Evolutionary conservation across 371 early-diverging fungal genomes (phyloP).

Genomic region (Mucor mucedo): DNA sequence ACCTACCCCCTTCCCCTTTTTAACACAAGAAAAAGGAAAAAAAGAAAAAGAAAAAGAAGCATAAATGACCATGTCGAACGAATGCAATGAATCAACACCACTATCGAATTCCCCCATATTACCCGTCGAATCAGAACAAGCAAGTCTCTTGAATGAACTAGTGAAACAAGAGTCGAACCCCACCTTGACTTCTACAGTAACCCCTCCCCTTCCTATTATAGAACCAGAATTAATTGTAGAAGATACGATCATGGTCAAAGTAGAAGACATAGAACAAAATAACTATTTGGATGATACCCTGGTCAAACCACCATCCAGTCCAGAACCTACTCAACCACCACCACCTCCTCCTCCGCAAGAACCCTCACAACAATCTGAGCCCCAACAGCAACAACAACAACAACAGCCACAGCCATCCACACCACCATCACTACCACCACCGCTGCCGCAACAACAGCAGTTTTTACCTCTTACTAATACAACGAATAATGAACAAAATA

Average conservation of each 20-base stretch:
- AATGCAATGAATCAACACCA: neutral
- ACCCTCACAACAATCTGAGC: neutral
- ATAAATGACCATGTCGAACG: constrained; percentile 9
- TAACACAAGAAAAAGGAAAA: too few relatives aligned
- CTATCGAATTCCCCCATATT: too few relatives aligned
- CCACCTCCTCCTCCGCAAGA: neutral
- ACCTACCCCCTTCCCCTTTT: neutral
- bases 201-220: neutral
- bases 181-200: neutral
- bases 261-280: constrained; percentile 5
- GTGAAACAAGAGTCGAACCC: constrained; percentile 1
- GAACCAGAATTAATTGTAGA: neutral
- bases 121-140: neutral
- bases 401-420: neutral
- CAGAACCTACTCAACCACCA: constrained; percentile 6
- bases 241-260: constrained; percentile 5
- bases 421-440: neutral
- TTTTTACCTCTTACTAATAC: too few relatives aligned
- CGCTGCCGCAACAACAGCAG: neutral
- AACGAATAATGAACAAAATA: too few relatives aligned
- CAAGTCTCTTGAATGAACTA: neutral
- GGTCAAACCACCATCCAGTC: constrained; percentile 10
- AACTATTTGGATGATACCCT: constrained; percentile 16
- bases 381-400: constrained; percentile 7
- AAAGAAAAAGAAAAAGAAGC: neutral